A percentile compares a stretch with the other conserved stretches of the same genome.
Evolutionary conservation across 352 stramenopile species (phyloP).

Genomic region (Phytophthora podocarpi): DNA sequence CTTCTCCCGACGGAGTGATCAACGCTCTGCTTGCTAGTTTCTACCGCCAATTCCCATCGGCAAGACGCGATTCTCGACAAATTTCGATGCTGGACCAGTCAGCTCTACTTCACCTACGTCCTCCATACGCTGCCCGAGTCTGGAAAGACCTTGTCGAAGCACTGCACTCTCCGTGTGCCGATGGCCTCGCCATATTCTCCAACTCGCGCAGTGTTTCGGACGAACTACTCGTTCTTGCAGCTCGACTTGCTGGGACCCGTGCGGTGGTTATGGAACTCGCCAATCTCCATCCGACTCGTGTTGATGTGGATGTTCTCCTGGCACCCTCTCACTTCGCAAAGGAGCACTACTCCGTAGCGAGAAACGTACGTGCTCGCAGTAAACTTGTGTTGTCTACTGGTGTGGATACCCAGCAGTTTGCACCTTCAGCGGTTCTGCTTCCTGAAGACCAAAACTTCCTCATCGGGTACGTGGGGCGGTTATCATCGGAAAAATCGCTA

Average conservation of each 20-base stretch:
- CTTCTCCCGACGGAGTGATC: conserved; percentile 5
- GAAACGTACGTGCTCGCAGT: conserved; percentile 22
- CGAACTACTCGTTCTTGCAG: conserved; percentile 37
- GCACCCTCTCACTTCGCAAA: conserved; percentile 60
- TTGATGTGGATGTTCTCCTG: conserved; percentile 54
- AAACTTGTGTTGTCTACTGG: conserved; percentile 50
- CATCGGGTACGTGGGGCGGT: conserved; percentile 53
- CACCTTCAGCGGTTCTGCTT: conserved; percentile 13
- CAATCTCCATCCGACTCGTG: conserved; percentile 43
- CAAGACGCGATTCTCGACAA: conserved; percentile 12
- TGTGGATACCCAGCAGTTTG: conserved; percentile 45
- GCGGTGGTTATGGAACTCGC: conserved; percentile 59
- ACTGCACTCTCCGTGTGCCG: conserved; percentile 34
- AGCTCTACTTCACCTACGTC: conserved; percentile 22
- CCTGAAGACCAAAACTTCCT: conserved; percentile 29
- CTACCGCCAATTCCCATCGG: conserved; percentile 28
- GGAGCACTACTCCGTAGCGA: conserved; percentile 45
- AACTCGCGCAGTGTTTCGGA: conserved; percentile 47
- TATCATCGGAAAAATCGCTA: conserved; percentile 57
- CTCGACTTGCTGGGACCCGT: conserved; percentile 39
- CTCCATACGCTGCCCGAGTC: conserved; percentile 27
- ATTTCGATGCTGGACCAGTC: conserved; percentile 19
- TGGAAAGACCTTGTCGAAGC: conserved; percentile 33
- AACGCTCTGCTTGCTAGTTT: conserved; percentile 22
- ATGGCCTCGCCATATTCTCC: conserved; percentile 52